A percentile compares a stretch with the other conserved stretches of the same genome.
phyloP scores from a whole-genome alignment of 1,284 basidiomycete species.

The Fistulina hepatica region DNA sequence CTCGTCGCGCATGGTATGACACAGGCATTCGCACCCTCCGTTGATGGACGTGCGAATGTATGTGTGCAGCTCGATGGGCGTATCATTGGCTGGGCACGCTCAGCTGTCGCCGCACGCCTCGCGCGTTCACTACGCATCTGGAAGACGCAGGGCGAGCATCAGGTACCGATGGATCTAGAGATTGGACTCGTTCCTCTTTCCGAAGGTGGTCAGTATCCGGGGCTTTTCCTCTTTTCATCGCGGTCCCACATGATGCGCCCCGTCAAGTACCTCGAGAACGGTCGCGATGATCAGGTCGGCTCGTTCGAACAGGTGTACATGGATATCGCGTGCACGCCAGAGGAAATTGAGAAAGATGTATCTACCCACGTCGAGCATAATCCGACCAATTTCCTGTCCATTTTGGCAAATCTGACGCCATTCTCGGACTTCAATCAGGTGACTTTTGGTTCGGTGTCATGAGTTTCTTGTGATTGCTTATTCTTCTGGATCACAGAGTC shows the following conservation, averaged over 20 bases:
- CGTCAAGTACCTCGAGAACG: constrained; percentile 85
- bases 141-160: constrained; percentile 85
- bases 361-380: constrained; percentile 91
- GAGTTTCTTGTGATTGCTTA: constrained; percentile 3
- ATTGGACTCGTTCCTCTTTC: constrained; percentile 88
- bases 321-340: constrained; percentile 89
- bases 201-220: constrained; percentile 94
- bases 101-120: constrained; percentile 67
- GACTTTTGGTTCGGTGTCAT: constrained; percentile 8
- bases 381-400: constrained; percentile 92
- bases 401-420: constrained; percentile 71
- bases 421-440: constrained; percentile 98
- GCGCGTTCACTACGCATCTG: constrained; percentile 81
- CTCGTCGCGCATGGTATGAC: constrained; percentile 93
- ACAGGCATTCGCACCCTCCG: constrained; percentile 67
- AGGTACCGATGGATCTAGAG: constrained; percentile 90
- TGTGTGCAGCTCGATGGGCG: constrained; percentile 92
- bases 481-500: constrained; percentile 61
- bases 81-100: constrained; percentile 91
- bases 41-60: constrained; percentile 76
- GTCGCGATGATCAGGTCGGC: constrained; percentile 83
- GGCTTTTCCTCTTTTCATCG: constrained; percentile 87
- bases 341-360: constrained; percentile 77
- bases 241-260: constrained; percentile 96
- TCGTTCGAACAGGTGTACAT: constrained; percentile 99